Percentiles rank a stretch among this genome's conserved stretches.
These are phyloP conservation scores for Mitragyna speciosa DNA, from an alignment of 257 asterid species.

Conservation along the genomic window DNA sequence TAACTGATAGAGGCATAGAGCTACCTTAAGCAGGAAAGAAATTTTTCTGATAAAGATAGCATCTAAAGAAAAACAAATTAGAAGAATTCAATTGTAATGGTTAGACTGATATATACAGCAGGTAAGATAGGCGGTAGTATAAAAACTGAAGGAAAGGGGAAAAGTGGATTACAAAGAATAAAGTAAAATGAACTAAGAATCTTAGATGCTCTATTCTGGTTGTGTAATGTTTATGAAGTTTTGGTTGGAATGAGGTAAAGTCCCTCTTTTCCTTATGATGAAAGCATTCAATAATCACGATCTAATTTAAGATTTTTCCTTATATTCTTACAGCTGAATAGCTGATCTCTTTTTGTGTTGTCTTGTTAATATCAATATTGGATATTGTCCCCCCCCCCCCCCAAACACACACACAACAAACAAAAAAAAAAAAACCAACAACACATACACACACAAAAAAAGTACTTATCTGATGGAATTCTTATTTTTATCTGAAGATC, in stretches of 20 bases:
- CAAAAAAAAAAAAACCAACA: no score
- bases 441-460: no score
- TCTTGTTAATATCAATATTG: no score
- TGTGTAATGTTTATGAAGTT: background rate
- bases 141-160: background rate
- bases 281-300: background rate
- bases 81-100: background rate
- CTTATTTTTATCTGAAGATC: slow-evolving; percentile 1
- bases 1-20: background rate
- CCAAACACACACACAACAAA: no score
- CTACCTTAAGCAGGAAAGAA: background rate
- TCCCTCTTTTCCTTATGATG: slow-evolving; percentile 1
- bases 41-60: background rate
- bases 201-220: background rate
- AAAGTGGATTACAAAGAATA: background rate
- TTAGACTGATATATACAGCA: background rate
- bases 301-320: background rate
- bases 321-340: background rate
- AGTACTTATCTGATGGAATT: background rate
- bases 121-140: background rate
- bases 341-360: no score
- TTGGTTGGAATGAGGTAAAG: background rate
- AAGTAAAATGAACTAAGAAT: background rate
- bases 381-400: no score
- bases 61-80: background rate